phyloP scores from a whole-genome alignment of 2,329 filamentous ascomycete genomes.

The Xylaria sp. region DNA sequence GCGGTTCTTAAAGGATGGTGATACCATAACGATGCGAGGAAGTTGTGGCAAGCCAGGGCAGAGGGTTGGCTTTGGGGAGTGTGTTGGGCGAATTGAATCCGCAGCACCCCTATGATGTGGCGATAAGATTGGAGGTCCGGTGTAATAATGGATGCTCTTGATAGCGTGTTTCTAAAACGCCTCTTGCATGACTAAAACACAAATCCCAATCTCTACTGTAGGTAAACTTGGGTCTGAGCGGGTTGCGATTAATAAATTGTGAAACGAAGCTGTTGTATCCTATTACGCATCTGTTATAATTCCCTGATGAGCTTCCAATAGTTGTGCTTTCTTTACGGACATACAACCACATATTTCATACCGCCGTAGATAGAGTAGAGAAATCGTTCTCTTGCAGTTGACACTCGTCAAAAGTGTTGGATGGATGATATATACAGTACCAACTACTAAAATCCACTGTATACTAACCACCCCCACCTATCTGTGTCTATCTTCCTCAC shows the following conservation, averaged over 20 bases:
- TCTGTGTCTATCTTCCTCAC: background rate
- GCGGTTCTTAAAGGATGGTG: conserved; percentile 59
- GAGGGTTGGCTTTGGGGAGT: conserved; percentile 59
- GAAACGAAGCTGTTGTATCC: too few species aligned
- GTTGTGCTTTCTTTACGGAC: background rate
- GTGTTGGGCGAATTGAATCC: conserved; percentile 50
- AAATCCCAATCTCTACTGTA: background rate
- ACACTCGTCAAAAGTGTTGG: background rate
- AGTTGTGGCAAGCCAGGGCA: conserved; percentile 50
- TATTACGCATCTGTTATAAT: too few species aligned
- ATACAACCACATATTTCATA: background rate
- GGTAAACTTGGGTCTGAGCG: too few species aligned
- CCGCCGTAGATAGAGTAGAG: background rate
- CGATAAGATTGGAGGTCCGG: background rate
- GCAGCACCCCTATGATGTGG: conserved; percentile 34
- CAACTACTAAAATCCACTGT: background rate
- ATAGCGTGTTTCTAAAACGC: conserved; percentile 3
- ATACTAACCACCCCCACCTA: background rate
- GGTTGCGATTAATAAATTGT: background rate
- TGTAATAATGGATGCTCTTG: background rate
- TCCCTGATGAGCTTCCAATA: background rate
- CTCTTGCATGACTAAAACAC: background rate
- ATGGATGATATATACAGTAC: background rate
- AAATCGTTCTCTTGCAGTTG: background rate
- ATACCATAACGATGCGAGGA: conserved; percentile 56